Evolutionary conservation across 2,329 filamentous ascomycete species (phyloP).

Genomic region (Pseudogymnoascus sp.): DNA sequence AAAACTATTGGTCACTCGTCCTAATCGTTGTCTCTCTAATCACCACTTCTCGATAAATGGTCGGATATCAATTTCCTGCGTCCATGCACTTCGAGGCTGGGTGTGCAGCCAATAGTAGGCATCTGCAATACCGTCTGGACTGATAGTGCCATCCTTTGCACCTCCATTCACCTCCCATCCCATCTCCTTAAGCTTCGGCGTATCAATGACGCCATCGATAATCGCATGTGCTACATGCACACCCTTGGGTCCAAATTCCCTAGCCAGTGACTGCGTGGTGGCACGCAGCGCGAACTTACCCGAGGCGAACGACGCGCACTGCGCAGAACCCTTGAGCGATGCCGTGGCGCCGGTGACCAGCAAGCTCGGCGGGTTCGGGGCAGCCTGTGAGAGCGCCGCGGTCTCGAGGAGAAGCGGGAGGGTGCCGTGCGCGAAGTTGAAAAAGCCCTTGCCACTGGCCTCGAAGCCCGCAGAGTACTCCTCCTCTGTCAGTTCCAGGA

Average conservation of each 20-base stretch:
- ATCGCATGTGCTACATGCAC: conserved; percentile 77
- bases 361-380: conserved; percentile 62
- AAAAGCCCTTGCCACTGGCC: conserved; percentile 53
- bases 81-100: conserved; percentile 70
- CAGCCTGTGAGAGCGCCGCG: conserved; percentile 33
- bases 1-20: not conserved
- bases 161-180: conserved; percentile 34
- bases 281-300: conserved; percentile 74
- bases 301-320: conserved; percentile 62
- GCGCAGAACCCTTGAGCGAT: conserved; percentile 61
- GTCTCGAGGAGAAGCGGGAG: conserved; percentile 63
- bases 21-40: not conserved
- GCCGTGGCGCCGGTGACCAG: conserved; percentile 86
- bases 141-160: conserved; percentile 55
- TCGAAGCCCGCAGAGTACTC: conserved; percentile 42
- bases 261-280: conserved; percentile 63
- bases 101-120: conserved; percentile 78
- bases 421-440: conserved; percentile 63
- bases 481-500: conserved; percentile 44
- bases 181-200: conserved; percentile 55
- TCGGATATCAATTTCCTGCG: conserved; percentile 71
- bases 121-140: conserved; percentile 72
- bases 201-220: conserved; percentile 80
- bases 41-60: conserved; percentile 70
- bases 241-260: conserved; percentile 76